These are phyloP conservation scores for Dioszegia hungarica DNA, from an alignment of 768 basidiomycete genomes.

Conservation along the genomic window DNA sequence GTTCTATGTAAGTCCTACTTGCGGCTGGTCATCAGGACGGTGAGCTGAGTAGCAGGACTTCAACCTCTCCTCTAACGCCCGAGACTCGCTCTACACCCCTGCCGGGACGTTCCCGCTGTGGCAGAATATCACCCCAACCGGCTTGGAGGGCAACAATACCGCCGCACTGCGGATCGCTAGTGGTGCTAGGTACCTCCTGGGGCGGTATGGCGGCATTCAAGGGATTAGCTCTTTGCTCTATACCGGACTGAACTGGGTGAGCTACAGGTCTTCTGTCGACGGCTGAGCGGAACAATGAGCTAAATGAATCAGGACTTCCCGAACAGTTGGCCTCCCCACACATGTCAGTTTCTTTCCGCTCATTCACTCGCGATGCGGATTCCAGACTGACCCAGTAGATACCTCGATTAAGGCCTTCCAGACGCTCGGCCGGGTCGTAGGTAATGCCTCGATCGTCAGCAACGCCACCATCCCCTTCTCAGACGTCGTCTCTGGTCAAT, in stretches of 20 bases:
- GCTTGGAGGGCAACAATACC: constrained; percentile 57
- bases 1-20: constrained; percentile 19
- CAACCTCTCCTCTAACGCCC: constrained; percentile 64
- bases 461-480: constrained; percentile 55
- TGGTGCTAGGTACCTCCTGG: constrained; percentile 59
- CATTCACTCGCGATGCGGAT: not conserved
- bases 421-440: constrained; percentile 67
- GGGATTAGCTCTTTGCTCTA: constrained; percentile 72
- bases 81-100: constrained; percentile 63
- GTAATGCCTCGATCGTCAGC: constrained; percentile 57
- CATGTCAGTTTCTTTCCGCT: constrained; percentile 13
- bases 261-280: constrained; percentile 5
- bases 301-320: constrained; percentile 53
- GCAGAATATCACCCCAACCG: constrained; percentile 75
- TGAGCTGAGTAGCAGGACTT: constrained; percentile 57
- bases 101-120: constrained; percentile 70
- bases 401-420: constrained; percentile 72
- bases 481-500: constrained; percentile 72
- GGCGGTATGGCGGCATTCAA: constrained; percentile 69
- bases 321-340: constrained; percentile 57
- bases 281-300: not conserved
- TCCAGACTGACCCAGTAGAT: constrained; percentile 44
- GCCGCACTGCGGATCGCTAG: constrained; percentile 71
- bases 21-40: not conserved
- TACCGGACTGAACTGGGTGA: constrained; percentile 72